These are phyloP conservation scores for Diversispora epigaea DNA, from an alignment of 192 early-diverging fungal genomes.

Conservation along the genomic window DNA sequence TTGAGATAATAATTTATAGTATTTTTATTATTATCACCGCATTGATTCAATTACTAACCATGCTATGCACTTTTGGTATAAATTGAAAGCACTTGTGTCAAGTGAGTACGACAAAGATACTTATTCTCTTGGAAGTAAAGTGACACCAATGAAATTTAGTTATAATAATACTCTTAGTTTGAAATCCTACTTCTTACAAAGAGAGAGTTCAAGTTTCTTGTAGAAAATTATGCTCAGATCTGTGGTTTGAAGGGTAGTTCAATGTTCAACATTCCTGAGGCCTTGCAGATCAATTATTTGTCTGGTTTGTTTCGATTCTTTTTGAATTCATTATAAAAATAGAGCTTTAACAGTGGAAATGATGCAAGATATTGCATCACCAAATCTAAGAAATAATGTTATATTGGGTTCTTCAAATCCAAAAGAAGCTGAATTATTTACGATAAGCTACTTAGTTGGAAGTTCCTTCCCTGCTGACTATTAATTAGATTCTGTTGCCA, in stretches of 20 bases:
- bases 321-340: neutral
- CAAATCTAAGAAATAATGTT: neutral
- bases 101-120: neutral
- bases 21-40: too few species aligned
- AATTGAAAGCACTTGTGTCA: neutral
- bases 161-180: constrained; percentile 22
- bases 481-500: neutral
- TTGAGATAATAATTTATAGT: too few species aligned
- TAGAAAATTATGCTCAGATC: neutral
- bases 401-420: neutral
- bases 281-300: neutral
- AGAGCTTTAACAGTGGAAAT: neutral
- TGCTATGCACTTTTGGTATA: neutral
- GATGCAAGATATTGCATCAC: neutral
- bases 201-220: neutral
- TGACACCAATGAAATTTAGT: constrained; percentile 7
- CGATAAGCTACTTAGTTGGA: neutral
- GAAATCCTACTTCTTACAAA: neutral
- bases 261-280: constrained; percentile 7
- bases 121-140: neutral
- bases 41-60: too few species aligned
- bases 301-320: constrained; percentile 23
- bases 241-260: neutral
- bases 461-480: neutral
- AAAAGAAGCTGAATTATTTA: constrained; percentile 15